These are phyloP conservation scores for Pleurostoma richardsiae DNA, from an alignment of 2,329 filamentous ascomycete genomes.

Conservation along the genomic window DNA sequence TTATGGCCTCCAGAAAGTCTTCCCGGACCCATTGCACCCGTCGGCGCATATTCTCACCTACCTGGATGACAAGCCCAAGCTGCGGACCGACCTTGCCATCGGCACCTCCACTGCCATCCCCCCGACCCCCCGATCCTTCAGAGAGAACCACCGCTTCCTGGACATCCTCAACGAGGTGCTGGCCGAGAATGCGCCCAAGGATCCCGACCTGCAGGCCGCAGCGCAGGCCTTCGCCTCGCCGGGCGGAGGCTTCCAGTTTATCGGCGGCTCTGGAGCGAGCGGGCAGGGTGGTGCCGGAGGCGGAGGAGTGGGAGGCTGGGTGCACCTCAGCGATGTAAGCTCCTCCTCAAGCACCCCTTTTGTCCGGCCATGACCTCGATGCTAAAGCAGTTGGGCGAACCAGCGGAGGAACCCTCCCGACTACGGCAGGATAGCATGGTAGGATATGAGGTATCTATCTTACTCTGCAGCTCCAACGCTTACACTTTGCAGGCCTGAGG, in stretches of 20 bases:
- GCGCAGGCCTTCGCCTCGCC: slow-evolving; percentile 56
- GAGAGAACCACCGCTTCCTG: slow-evolving; percentile 55
- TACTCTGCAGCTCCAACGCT: not conserved
- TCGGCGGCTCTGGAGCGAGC: slow-evolving; percentile 45
- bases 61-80: slow-evolving; percentile 50
- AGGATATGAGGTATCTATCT: not conserved
- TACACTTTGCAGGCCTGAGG: slow-evolving; percentile 44
- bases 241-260: slow-evolving; percentile 47
- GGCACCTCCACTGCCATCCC: slow-evolving; percentile 55
- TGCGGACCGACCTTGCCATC: slow-evolving; percentile 48
- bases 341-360: not conserved
- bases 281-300: slow-evolving; percentile 58
- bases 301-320: slow-evolving; percentile 54
- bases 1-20: slow-evolving; percentile 45
- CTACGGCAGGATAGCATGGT: slow-evolving; percentile 61
- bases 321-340: slow-evolving; percentile 56
- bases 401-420: slow-evolving; percentile 55
- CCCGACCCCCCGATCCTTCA: slow-evolving; percentile 56
- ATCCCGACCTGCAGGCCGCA: slow-evolving; percentile 50
- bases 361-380: no score
- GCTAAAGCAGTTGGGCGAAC: no score
- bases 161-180: slow-evolving; percentile 54
- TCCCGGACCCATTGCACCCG: slow-evolving; percentile 39
- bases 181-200: slow-evolving; percentile 47
- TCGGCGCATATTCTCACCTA: slow-evolving; percentile 52